phyloP scores from a whole-genome alignment of 805 yeast species.

The Pichia paraexigua region DNA sequence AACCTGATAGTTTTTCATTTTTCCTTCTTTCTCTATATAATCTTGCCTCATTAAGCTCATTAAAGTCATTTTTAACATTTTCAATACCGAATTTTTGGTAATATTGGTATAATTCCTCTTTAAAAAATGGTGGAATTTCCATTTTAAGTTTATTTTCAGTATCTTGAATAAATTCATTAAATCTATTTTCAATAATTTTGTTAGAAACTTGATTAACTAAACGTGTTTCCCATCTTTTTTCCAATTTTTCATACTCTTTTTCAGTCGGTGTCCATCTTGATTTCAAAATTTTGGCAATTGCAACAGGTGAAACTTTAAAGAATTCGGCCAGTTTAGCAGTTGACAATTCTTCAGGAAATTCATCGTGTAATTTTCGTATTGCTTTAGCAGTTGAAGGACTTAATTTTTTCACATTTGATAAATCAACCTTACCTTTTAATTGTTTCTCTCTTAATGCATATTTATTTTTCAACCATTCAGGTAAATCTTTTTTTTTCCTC shows the following conservation, averaged over 20 bases:
- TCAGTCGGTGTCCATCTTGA: conserved; percentile 67
- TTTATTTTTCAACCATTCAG: conserved; percentile 67
- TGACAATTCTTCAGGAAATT: conserved; percentile 50
- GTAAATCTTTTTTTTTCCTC: conserved; percentile 35
- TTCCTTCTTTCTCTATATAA: conserved; percentile 14
- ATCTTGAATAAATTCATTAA: conserved; percentile 22
- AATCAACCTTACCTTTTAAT: conserved; percentile 35
- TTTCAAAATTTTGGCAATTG: conserved; percentile 68
- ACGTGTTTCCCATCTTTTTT: conserved; percentile 47
- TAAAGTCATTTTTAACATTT: conserved; percentile 18
- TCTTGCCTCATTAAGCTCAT: conserved; percentile 18
- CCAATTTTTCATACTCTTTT: conserved; percentile 39
- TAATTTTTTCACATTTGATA: conserved; percentile 63
- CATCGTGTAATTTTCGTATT: conserved; percentile 46
- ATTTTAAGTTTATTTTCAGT: conserved; percentile 23
- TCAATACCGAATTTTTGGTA: conserved; percentile 20
- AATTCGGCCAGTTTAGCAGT: conserved; percentile 51
- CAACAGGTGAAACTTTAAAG: conserved; percentile 73
- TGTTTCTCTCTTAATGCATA: conserved; percentile 55
- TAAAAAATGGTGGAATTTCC: conserved; percentile 26
- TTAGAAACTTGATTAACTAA: conserved; percentile 28
- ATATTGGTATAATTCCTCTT: conserved; percentile 18
- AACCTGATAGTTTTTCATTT: conserved; percentile 5
- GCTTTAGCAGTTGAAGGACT: conserved; percentile 64
- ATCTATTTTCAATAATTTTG: conserved; percentile 18